Base-by-base conservation (phyloP, 805 yeast genomes). In the Saturnispora diversa region DNA sequence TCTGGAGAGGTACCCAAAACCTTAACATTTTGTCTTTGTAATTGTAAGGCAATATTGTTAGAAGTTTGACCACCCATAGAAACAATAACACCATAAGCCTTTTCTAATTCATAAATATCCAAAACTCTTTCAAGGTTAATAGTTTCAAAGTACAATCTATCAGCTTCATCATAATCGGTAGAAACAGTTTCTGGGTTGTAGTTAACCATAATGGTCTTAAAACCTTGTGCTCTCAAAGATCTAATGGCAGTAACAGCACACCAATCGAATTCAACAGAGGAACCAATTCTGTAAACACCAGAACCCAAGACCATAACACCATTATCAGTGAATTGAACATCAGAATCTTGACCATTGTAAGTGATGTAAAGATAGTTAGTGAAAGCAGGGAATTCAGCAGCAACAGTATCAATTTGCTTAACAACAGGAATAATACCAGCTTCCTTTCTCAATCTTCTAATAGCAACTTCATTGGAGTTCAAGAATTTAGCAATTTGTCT, bases 21-120 rank as follows among this genome's bases (percentile, higher is more conserved):
- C 70, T 92, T 90, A 53, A 87, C 96, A 60, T 85, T 84, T 66
- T 90, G 94, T 66, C 96, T 80, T 66, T 87, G 86, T 58, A 90
- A 72, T 42, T 88, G 78, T 59, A 90, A 72, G 19, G 97, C 97
- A 68, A 90, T 90, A 65, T 90, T 90, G 70, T 90, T 88, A 11
- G 97, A 85, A 25, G 96, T 85, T 69, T 90, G 98, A 60, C 98
- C 98, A 74, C 98, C 98, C 95, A 90, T 87, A 43, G 97, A 81
- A 49, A 90, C 85, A 45, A 90, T 79, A 44, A 90, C 97, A 70
- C 97, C 98, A 10, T 77, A 65, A 29, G 95, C 81, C 52, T 77
- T 75, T 69, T 92, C 97, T 43, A 86, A 66, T 61, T 90, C 96
- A 60, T 90, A 92, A 53, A 90, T 87, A 68, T 90, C 98, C 56